Evolutionary conservation across 2,329 filamentous ascomycete species (phyloP).

Genomic region (Xylariales sp.): DNA sequence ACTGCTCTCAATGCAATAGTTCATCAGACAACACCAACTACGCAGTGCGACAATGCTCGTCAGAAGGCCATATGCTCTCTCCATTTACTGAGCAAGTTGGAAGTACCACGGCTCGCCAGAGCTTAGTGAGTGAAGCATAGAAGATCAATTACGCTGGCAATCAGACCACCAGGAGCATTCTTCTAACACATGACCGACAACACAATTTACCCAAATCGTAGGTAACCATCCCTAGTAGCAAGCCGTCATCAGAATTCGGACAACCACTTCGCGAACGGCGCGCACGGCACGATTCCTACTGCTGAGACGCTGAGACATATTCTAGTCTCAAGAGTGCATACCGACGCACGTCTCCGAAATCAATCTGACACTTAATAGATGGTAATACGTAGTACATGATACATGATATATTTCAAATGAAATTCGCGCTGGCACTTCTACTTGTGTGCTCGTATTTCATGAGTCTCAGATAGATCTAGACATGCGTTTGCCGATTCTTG

Average conservation of each 20-base stretch:
- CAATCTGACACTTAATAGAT: slow-evolving; percentile 2
- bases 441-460: slow-evolving; percentile 8
- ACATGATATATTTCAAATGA: slow-evolving; percentile 8
- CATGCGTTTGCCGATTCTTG: slow-evolving; percentile 15
- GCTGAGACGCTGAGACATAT: slow-evolving; percentile 12
- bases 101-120: not conserved
- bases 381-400: not conserved
- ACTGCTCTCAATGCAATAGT: too few relatives aligned
- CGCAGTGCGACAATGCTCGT: too few relatives aligned
- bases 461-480: slow-evolving; percentile 8
- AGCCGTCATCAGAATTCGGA: not conserved
- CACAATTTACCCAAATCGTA: not conserved
- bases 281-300: slow-evolving; percentile 1
- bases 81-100: too few relatives aligned
- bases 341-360: not conserved
- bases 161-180: not conserved
- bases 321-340: slow-evolving; percentile 4
- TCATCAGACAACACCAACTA: too few relatives aligned
- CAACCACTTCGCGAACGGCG: slow-evolving; percentile 2
- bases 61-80: too few relatives aligned
- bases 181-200: slow-evolving; percentile 6
- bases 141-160: not conserved
- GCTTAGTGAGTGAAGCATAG: not conserved
- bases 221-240: slow-evolving; percentile 1
- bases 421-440: not conserved